Evolutionary conservation across 345 rosid genomes (phyloP).

Genomic region (Anastatica hierochuntica): DNA sequence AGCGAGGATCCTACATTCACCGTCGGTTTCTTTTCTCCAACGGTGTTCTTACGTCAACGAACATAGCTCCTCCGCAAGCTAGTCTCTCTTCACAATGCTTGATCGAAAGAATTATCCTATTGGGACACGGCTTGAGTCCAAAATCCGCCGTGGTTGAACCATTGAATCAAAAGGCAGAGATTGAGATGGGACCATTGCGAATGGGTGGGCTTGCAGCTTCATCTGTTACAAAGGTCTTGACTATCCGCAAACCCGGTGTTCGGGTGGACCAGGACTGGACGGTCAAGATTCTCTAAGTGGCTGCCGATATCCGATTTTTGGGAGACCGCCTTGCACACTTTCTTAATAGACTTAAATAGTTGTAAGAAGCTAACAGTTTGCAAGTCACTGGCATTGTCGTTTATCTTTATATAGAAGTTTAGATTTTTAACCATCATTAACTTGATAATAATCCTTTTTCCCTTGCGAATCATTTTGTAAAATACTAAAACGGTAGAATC

Average conservation of each 20-base stretch:
- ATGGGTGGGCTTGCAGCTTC: slow-evolving; percentile 29
- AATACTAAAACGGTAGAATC: too few species aligned
- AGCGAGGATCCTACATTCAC: slow-evolving; percentile 61
- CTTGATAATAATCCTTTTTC: too few species aligned
- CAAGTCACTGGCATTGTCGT: too few species aligned
- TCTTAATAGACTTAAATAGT: slow-evolving; percentile 14
- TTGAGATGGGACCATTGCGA: slow-evolving; percentile 59
- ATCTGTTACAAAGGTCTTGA: slow-evolving; percentile 37
- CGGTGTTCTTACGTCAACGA: slow-evolving; percentile 56
- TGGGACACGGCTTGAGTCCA: slow-evolving; percentile 43
- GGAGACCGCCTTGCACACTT: not conserved
- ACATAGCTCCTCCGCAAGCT: slow-evolving; percentile 33
- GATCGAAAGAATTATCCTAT: slow-evolving; percentile 71
- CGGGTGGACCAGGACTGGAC: slow-evolving; percentile 77
- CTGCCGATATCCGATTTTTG: not conserved
- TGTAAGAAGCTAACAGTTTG: too few species aligned
- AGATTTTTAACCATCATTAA: too few species aligned
- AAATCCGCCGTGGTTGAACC: slow-evolving; percentile 64
- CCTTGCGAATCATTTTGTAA: too few species aligned
- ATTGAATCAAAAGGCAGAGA: slow-evolving; percentile 41
- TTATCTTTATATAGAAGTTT: too few species aligned
- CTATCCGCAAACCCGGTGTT: slow-evolving; percentile 79
- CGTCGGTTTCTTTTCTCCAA: slow-evolving; percentile 64
- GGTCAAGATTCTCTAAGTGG: slow-evolving; percentile 45
- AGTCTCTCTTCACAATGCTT: slow-evolving; percentile 44